Evolutionary conservation across 208 protist species (phyloP), one percentile per base, ranked within the genome.

Genomic region (Porcisia hertigi): DNA sequence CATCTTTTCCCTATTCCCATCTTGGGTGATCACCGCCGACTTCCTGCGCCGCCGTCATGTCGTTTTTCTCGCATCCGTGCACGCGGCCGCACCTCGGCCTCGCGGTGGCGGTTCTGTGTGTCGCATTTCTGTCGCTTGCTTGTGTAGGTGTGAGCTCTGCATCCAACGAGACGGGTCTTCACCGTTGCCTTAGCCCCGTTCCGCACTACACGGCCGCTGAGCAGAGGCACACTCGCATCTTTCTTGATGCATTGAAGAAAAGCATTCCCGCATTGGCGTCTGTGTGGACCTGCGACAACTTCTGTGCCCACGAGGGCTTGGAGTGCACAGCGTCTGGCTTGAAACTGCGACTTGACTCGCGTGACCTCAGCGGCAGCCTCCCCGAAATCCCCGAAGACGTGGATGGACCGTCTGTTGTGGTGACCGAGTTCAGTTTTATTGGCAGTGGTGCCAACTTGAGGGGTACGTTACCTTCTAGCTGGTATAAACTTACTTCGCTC

Each of bases 221-320:
- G 70, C 49, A 81, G 62, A 39, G 71, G 34, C 69, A 70, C 64
- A 81, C 76, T 5, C 71, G 71, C 45, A 23, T 49, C 18, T 81
- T 81, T 34, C 62, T 81, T 3, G 53, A 81, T 52, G 62, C 76
- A 43, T 52, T 81, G 54, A 76, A 71, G 39, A 57, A 39, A 16
- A 23, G 62, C 30, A 57, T 81, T 30, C 71, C 76, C 0, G 71
- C 71, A 4, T 66, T 81, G 11, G 16, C 59, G 0, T 12, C 41
- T 5, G 43, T 72, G 16, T 81, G 76, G 76, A 76, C 76, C 12
- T 81, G 76, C 62, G 55, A 71, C 49, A 81, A 81, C 64, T 81
- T 81, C 55, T 81, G 76, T 54, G 76, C 72, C 6, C 70, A 73
- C 30, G 34, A 58, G 20, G 73, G 62, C 11, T 45, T 81, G 30